phyloP scores from a whole-genome alignment of 805 yeast genomes.

The Kuraishia hungarica region DNA sequence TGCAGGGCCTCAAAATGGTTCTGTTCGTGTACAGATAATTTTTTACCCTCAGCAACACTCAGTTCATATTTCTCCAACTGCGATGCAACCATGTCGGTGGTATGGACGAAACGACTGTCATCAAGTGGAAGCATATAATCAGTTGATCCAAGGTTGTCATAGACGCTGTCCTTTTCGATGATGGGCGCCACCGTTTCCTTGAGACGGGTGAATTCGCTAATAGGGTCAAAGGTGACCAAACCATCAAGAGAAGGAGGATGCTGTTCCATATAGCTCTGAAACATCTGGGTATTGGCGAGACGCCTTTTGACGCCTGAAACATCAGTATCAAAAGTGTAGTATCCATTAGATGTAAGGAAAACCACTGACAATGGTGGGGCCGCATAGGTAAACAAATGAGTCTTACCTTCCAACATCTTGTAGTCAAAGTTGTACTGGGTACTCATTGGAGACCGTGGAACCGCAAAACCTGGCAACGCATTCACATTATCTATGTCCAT shows the following conservation, averaged over 20 bases:
- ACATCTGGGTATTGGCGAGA: constrained; percentile 26
- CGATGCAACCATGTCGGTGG: constrained; percentile 2
- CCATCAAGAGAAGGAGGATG: not conserved
- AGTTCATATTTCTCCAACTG: not conserved
- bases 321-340: constrained; percentile 19
- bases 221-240: not conserved
- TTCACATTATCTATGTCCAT: not conserved
- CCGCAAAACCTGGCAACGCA: constrained; percentile 2
- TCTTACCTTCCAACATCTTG: constrained; percentile 20
- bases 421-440: not conserved
- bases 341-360: constrained; percentile 28
- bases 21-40: constrained; percentile 12
- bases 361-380: constrained; percentile 28
- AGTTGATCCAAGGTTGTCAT: not conserved
- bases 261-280: constrained; percentile 5
- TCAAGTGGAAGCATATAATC: not conserved
- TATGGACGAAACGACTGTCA: not conserved
- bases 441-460: not conserved
- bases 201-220: constrained; percentile 17
- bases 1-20: constrained; percentile 23
- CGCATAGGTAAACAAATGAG: constrained; percentile 28
- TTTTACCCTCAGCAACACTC: not conserved
- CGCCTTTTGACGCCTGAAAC: constrained; percentile 6
- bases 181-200: not conserved
- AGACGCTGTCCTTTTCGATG: not conserved